Conservation (phyloP, 2,329 filamentous ascomycete species). For the Pestalotiopsis fici region DNA sequence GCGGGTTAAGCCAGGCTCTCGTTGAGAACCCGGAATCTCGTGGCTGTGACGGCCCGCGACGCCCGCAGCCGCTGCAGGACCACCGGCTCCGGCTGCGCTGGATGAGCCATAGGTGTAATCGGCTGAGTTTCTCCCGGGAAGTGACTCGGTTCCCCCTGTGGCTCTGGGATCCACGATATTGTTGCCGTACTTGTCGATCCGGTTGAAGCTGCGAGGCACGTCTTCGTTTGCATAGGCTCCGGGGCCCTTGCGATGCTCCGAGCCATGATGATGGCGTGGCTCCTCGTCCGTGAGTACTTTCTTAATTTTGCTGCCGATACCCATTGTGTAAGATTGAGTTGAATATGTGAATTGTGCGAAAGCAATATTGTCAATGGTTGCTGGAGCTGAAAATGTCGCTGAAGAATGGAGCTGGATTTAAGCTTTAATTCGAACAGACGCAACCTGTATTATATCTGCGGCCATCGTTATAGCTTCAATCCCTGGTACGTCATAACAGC, state of each 20-base stretch:
- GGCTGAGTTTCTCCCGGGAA: constrained; percentile 5
- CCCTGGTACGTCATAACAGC: background rate
- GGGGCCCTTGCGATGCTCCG: constrained; percentile 11
- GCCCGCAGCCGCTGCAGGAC: background rate
- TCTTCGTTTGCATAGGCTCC: constrained; percentile 18
- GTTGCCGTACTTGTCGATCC: constrained; percentile 5
- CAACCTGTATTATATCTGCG: background rate
- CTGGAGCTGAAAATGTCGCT: background rate
- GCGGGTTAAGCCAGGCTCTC: background rate
- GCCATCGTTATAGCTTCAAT: background rate
- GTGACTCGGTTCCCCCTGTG: background rate
- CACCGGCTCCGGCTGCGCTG: background rate
- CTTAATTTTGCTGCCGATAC: constrained; percentile 25
- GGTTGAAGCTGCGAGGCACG: constrained; percentile 15
- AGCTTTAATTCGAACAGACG: background rate
- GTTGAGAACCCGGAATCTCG: background rate
- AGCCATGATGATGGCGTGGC: constrained; percentile 1
- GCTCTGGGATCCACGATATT: background rate
- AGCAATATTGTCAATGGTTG: background rate
- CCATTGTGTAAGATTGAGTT: constrained; percentile 16
- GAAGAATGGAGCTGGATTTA: background rate
- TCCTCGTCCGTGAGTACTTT: constrained; percentile 21
- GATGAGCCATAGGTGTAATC: constrained; percentile 10
- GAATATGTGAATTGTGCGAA: background rate
- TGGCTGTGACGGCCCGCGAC: background rate